Evolutionary conservation across 805 yeast species (phyloP).

Genomic region (Hanseniaspora occidentalis): DNA sequence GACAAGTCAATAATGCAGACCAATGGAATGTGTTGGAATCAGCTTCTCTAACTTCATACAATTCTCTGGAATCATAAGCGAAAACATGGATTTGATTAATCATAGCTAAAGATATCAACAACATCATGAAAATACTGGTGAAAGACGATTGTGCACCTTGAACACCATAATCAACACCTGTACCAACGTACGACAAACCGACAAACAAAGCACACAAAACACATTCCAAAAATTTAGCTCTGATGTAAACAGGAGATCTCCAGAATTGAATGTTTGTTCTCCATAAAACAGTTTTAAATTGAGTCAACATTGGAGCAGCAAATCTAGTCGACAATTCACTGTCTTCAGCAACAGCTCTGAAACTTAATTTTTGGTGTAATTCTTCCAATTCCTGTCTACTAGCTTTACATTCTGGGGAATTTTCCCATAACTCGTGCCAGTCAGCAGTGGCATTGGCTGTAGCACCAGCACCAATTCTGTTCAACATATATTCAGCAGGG

Average conservation of each 20-base stretch:
- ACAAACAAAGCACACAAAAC: conserved; percentile 44
- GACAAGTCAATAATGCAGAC: conserved; percentile 41
- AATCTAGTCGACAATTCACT: conserved; percentile 29
- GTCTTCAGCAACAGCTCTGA: conserved; percentile 23
- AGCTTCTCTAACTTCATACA: conserved; percentile 62
- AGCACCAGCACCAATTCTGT: conserved; percentile 40
- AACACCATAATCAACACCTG: conserved; percentile 38
- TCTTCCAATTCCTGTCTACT: conserved; percentile 39
- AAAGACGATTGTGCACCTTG: conserved; percentile 59
- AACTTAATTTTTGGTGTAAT: conserved; percentile 36
- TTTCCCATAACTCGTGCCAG: conserved; percentile 53
- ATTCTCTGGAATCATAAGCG: conserved; percentile 44
- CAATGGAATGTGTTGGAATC: conserved; percentile 62
- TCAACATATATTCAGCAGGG: conserved; percentile 68
- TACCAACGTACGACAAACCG: conserved; percentile 54
- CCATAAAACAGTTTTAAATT: conserved; percentile 31
- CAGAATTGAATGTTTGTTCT: conserved; percentile 51
- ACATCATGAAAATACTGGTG: conserved; percentile 46
- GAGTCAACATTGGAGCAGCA: conserved; percentile 33
- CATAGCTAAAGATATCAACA: conserved; percentile 39
- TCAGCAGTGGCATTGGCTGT: conserved; percentile 21
- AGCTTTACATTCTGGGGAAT: conserved; percentile 36
- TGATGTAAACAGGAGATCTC: conserved; percentile 50
- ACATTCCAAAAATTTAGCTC: conserved; percentile 43
- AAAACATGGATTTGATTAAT: conserved; percentile 53